phyloP scores from a whole-genome alignment of 257 asterid species.

The Solanum tacnaense region DNA sequence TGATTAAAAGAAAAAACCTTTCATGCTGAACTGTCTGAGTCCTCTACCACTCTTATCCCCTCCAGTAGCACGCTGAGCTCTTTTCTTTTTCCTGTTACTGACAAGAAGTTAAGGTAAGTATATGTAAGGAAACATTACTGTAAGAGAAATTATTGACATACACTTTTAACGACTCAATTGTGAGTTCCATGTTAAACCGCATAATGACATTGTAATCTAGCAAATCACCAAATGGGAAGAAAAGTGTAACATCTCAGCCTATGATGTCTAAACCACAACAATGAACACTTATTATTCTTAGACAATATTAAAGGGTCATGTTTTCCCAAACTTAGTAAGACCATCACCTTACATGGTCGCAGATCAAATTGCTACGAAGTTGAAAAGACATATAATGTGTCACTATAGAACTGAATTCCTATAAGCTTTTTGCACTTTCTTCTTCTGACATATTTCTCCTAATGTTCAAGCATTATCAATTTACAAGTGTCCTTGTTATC shows the following conservation, averaged over 20 bases:
- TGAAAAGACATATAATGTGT: not conserved
- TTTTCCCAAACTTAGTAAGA: not conserved
- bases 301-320: not conserved
- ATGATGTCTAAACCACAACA: not conserved
- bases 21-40: slow-evolving; percentile 99
- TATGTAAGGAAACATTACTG: not conserved
- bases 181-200: not conserved
- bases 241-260: not conserved
- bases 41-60: slow-evolving; percentile 97
- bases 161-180: not conserved
- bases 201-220: not conserved
- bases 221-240: not conserved
- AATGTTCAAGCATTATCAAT: not conserved
- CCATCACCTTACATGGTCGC: not conserved
- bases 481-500: not conserved
- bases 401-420: not conserved
- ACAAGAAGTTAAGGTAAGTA: slow-evolving; percentile 2
- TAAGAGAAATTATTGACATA: not conserved
- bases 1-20: slow-evolving; percentile 39
- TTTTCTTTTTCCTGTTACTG: slow-evolving; percentile 82
- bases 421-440: not conserved
- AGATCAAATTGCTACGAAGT: not conserved
- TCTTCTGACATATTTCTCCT: not conserved
- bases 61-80: slow-evolving; percentile 88
- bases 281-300: not conserved